Evolutionary conservation across 139 green algal species (phyloP).

Genomic region (Haematococcus sp.): DNA sequence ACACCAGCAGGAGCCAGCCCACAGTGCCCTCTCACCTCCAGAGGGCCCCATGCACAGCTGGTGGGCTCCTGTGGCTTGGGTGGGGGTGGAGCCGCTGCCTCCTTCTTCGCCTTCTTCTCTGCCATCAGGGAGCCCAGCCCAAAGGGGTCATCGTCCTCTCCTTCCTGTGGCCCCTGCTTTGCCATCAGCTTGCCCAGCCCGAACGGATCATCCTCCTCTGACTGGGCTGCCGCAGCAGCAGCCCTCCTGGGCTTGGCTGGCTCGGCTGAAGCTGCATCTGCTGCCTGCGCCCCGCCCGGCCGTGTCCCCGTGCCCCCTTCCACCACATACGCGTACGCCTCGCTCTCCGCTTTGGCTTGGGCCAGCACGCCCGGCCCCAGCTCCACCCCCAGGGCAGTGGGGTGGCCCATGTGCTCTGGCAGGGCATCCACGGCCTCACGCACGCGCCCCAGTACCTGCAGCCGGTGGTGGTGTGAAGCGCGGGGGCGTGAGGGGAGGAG

Average conservation of each 20-base stretch:
- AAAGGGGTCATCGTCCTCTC: slow-evolving; percentile 55
- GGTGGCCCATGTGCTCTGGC: slow-evolving; percentile 13
- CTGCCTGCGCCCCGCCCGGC: background rate
- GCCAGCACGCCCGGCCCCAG: background rate
- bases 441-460: slow-evolving; percentile 21
- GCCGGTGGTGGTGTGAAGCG: background rate
- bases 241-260: slow-evolving; percentile 8
- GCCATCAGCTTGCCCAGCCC: background rate
- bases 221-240: background rate
- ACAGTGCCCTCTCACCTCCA: background rate
- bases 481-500: background rate
- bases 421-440: slow-evolving; percentile 26
- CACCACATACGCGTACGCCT: background rate
- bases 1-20: background rate
- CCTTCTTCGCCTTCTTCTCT: background rate
- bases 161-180: background rate
- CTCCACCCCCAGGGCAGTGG: no score
- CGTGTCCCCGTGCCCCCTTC: background rate
- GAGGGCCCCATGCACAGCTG: background rate
- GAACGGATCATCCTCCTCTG: slow-evolving; percentile 11
- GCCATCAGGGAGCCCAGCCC: slow-evolving; percentile 40
- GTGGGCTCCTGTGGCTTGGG: background rate
- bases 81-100: background rate
- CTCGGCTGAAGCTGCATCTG: background rate
- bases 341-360: background rate